Evolutionary conservation across 2,329 filamentous ascomycete species (phyloP).

Genomic region (Phoma sp.): DNA sequence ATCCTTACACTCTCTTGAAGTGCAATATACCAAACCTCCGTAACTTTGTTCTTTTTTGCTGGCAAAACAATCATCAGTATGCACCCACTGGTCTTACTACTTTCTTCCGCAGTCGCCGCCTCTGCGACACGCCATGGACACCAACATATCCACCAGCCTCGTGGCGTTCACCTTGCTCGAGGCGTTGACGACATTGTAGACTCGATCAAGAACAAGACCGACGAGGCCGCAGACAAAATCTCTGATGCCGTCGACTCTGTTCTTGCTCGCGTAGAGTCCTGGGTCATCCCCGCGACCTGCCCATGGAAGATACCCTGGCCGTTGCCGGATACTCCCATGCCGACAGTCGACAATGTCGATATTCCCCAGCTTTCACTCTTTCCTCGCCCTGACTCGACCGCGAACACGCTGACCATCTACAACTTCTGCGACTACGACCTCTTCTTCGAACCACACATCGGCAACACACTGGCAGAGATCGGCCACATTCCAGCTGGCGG

Average conservation of each 20-base stretch:
- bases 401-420: constrained; percentile 21
- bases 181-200: constrained; percentile 6
- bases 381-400: constrained; percentile 7
- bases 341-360: constrained; percentile 10
- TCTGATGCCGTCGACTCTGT: constrained; percentile 13
- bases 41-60: neutral
- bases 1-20: constrained; percentile 5
- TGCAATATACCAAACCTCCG: neutral
- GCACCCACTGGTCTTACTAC: constrained; percentile 1
- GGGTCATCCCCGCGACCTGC: constrained; percentile 14
- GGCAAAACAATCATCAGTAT: neutral
- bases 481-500: constrained; percentile 14
- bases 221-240: constrained; percentile 2
- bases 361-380: constrained; percentile 23
- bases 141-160: constrained; percentile 1
- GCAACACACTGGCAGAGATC: neutral
- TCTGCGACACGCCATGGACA: constrained; percentile 6
- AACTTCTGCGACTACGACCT: constrained; percentile 30
- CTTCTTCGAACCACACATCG: constrained; percentile 18
- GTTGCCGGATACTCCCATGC: constrained; percentile 16
- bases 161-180: constrained; percentile 4
- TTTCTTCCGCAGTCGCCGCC: constrained; percentile 4
- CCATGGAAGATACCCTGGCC: constrained; percentile 21
- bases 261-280: constrained; percentile 10
- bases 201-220: constrained; percentile 7